Conservation (phyloP, 2,329 filamentous ascomycete species). For the Fusarium longipes region DNA sequence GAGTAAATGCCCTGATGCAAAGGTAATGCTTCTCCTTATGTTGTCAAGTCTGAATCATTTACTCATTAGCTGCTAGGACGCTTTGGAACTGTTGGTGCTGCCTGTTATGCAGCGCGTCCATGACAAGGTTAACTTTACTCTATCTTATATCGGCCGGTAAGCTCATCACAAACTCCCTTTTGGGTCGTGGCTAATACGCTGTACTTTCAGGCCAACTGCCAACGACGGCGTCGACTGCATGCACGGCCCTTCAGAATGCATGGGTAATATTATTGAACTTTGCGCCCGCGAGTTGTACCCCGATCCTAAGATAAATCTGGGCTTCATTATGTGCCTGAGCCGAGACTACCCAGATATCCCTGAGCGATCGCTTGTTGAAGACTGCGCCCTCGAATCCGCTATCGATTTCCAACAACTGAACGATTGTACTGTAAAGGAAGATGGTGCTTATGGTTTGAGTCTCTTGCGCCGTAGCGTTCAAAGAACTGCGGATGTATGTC, state of each 20-base stretch:
- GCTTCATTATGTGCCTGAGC: slow-evolving; percentile 92
- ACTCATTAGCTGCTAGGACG: slow-evolving; percentile 64
- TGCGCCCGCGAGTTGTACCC: slow-evolving; percentile 87
- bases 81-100: slow-evolving; percentile 81
- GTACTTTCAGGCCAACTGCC: slow-evolving; percentile 66
- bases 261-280: slow-evolving; percentile 94
- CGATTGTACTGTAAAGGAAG: slow-evolving; percentile 80
- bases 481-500: slow-evolving; percentile 67
- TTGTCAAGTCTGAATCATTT: neutral
- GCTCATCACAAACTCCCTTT: slow-evolving; percentile 34
- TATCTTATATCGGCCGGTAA: slow-evolving; percentile 89
- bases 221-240: slow-evolving; percentile 88
- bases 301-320: slow-evolving; percentile 86
- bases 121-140: slow-evolving; percentile 88
- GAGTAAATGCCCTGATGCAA: slow-evolving; percentile 94
- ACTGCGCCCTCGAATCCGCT: slow-evolving; percentile 91
- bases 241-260: slow-evolving; percentile 88
- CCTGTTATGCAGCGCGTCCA: slow-evolving; percentile 86
- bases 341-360: slow-evolving; percentile 82
- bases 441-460: slow-evolving; percentile 75
- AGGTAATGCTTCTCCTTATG: slow-evolving; percentile 53
- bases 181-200: neutral
- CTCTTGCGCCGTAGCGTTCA: slow-evolving; percentile 76
- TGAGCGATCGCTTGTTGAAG: slow-evolving; percentile 78
- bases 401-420: slow-evolving; percentile 86